Evolutionary conservation across 1,284 basidiomycete genomes (phyloP), one percentile per base, ranked within the genome.

Genomic region (Mycena citricolor): DNA sequence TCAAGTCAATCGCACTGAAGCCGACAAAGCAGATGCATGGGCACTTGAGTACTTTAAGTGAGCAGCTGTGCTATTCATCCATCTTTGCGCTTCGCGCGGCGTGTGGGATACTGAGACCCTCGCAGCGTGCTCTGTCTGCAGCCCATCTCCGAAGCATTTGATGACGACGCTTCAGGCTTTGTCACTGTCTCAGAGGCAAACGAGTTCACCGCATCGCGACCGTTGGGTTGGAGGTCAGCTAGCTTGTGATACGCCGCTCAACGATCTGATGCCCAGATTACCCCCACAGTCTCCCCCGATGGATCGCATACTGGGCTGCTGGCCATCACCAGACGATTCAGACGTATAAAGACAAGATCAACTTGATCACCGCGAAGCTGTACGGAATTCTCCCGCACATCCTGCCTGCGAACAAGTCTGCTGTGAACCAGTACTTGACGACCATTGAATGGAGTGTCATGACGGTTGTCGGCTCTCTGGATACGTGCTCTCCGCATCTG

Each of bases 151-250:
- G 54, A 57, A 38, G 62, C 60, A 1, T 54, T 66, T 24, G 66
- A 67, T 40, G 57, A 59, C 21, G 65, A 68, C 32, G 54, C 55
- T 1, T 48, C 45, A 1, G 57, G 61, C 0, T 66, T 61, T 32
- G 53, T 68, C 4, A 65, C 58, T 5, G 48, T 66, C 8, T 41
- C 46, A 4, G 66, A 68, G 32, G 57, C 55, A 4, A 67, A 66
- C 34, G 28, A 44, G 0, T 65, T 66, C 40, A 61, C 62, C 0
- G 32, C 32, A 0, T 33, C 52, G 2, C 42, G 59, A 5, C 65
- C 64, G 0, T 16, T 33, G 2, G 51, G 48, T 13, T 67, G 65
- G 65, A 65, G 60, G 64, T 59, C 21, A n/a, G 14, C 14, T 19
- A 32, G 16, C 16, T 8, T 22, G 8, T 38, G 22, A 28, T 16